A percentile compares a stretch with the other conserved stretches of the same genome.
phyloP scores from a whole-genome alignment of 2,329 filamentous ascomycete species.

The Sordariomycetes sp. region DNA sequence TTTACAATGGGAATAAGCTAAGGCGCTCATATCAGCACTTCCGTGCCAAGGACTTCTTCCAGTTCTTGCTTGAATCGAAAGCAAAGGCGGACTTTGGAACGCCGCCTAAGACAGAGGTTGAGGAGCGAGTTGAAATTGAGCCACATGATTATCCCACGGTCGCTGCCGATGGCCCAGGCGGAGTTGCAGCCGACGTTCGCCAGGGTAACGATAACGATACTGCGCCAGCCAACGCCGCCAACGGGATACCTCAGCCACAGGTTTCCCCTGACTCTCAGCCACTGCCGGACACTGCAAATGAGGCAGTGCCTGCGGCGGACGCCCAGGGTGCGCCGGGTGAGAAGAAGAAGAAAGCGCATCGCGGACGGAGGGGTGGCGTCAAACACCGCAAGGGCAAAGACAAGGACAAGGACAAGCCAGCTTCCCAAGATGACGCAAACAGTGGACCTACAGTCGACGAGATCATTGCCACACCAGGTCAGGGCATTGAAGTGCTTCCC shows the following conservation, averaged over 20 bases:
- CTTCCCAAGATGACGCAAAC: conserved; percentile 40
- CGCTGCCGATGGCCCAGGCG: background rate
- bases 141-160: no score
- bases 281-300: background rate
- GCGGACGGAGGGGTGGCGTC: conserved; percentile 63
- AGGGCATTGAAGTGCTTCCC: background rate
- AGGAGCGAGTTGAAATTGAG: no score
- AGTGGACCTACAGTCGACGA: conserved; percentile 21
- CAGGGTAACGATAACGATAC: background rate
- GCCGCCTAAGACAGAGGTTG: no score
- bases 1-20: conserved; percentile 37
- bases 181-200: background rate
- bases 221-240: background rate
- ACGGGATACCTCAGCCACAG: background rate
- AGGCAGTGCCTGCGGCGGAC: background rate
- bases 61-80: conserved; percentile 10
- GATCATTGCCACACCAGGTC: background rate
- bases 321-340: background rate
- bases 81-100: background rate
- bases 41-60: conserved; percentile 17
- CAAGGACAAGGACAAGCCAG: conserved; percentile 27
- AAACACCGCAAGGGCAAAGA: conserved; percentile 54
- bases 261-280: no score
- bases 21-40: conserved; percentile 27
- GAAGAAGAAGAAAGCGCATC: conserved; percentile 58